These are phyloP conservation scores for Thalia dealbata DNA, from an alignment of 176 grass and related monocot species.

Conservation along the genomic window DNA sequence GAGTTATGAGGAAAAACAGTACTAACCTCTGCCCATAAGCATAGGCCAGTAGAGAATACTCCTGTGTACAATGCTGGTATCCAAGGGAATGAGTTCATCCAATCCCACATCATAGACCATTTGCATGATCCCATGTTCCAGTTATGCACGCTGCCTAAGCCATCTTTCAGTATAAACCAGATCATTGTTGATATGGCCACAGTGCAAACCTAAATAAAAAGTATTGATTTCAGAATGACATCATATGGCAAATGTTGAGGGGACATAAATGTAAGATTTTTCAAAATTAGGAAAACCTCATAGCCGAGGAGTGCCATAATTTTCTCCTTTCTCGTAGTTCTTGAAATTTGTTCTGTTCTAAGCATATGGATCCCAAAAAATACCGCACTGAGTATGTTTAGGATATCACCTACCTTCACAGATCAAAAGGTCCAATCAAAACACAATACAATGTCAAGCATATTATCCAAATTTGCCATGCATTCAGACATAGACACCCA, in stretches of 20 bases:
- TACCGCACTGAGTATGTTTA: constrained; percentile 66
- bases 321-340: constrained; percentile 70
- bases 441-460: background rate
- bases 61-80: constrained; percentile 85
- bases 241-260: background rate
- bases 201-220: constrained; percentile 47
- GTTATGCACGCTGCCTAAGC: constrained; percentile 26
- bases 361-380: constrained; percentile 94
- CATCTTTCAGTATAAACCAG: constrained; percentile 69
- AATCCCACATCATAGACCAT: constrained; percentile 50
- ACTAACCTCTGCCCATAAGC: constrained; percentile 84
- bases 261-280: background rate
- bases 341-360: constrained; percentile 76
- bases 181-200: constrained; percentile 64
- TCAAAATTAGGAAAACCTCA: constrained; percentile 33
- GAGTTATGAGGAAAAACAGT: constrained; percentile 7
- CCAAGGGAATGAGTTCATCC: constrained; percentile 69
- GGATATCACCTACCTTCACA: constrained; percentile 59
- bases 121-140: constrained; percentile 40
- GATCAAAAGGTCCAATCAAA: constrained; percentile 1
- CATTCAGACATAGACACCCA: background rate
- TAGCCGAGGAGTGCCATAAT: constrained; percentile 64
- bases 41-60: constrained; percentile 69
- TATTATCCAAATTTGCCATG: background rate
- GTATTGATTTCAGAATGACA: background rate